These are phyloP conservation scores for Teratosphaeria epicoccoides DNA, from an alignment of 2,329 filamentous ascomycete species.

Conservation along the genomic window DNA sequence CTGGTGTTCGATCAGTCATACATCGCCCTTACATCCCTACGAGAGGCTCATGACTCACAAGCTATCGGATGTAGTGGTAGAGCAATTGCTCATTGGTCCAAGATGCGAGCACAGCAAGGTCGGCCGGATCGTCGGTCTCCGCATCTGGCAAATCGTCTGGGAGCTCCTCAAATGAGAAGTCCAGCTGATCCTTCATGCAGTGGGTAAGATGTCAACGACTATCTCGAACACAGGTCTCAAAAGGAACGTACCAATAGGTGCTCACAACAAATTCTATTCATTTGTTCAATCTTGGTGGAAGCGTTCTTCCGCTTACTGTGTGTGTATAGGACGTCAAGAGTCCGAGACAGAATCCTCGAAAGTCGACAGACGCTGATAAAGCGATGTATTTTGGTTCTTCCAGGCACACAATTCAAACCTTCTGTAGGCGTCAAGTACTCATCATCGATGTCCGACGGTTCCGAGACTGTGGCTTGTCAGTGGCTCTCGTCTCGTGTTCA, in stretches of 20 bases:
- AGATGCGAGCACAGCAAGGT: slow-evolving; percentile 4
- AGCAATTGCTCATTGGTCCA: slow-evolving; percentile 7
- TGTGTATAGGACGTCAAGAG: slow-evolving; percentile 7
- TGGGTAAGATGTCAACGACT: no score
- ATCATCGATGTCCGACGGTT: slow-evolving; percentile 5
- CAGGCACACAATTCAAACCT: neutral
- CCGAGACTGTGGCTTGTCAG: neutral
- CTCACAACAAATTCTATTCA: slow-evolving; percentile 8
- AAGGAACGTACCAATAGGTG: slow-evolving; percentile 1
- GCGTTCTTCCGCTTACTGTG: slow-evolving; percentile 5
- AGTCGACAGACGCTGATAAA: slow-evolving; percentile 6
- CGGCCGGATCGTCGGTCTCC: slow-evolving; percentile 2
- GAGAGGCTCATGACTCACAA: neutral
- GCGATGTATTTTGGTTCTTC: slow-evolving; percentile 5
- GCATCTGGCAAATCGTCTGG: slow-evolving; percentile 6
- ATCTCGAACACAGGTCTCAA: no score
- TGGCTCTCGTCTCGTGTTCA: neutral
- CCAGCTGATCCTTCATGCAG: neutral
- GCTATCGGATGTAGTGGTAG: slow-evolving; percentile 7
- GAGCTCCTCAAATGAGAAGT: slow-evolving; percentile 3
- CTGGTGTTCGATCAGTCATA: neutral
- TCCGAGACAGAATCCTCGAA: slow-evolving; percentile 4
- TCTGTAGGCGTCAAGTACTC: slow-evolving; percentile 6
- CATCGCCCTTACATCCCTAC: neutral
- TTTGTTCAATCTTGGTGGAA: slow-evolving; percentile 6